phyloP scores from a whole-genome alignment of 2,329 filamentous ascomycete species.

The Tolypocladium paradoxum region DNA sequence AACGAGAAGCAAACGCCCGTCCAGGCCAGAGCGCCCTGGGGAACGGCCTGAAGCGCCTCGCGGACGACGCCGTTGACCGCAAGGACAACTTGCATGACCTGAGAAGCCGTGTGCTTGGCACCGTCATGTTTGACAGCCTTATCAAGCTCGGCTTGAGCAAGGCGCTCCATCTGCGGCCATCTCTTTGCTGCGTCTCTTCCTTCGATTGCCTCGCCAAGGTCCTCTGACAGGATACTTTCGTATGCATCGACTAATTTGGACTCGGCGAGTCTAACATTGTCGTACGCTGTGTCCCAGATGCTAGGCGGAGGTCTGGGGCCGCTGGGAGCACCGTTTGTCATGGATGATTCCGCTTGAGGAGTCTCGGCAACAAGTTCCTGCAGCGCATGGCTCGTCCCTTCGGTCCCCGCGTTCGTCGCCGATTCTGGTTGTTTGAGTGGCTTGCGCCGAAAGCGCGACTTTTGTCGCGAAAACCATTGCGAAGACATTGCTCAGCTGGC shows the following conservation, averaged over 20 bases:
- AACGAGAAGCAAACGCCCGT: background rate
- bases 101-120: background rate
- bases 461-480: too few species aligned
- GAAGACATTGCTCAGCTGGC: too few species aligned
- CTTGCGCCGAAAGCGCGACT: too few species aligned
- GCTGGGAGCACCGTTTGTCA: too few species aligned
- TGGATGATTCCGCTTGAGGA: too few species aligned
- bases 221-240: too few species aligned
- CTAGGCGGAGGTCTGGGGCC: too few species aligned
- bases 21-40: background rate
- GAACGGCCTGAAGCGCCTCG: background rate
- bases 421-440: too few species aligned
- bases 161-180: background rate
- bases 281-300: background rate
- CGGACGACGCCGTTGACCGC: background rate
- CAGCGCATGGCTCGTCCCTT: too few species aligned
- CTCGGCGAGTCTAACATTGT: background rate
- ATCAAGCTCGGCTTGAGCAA: background rate
- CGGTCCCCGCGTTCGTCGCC: too few species aligned
- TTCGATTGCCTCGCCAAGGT: background rate
- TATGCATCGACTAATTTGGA: background rate
- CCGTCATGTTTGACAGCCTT: background rate
- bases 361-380: too few species aligned
- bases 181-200: background rate
- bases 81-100: background rate